Conservation (phyloP, 2,329 filamentous ascomycete genomes). For the Reticulascus tulasneorum region DNA sequence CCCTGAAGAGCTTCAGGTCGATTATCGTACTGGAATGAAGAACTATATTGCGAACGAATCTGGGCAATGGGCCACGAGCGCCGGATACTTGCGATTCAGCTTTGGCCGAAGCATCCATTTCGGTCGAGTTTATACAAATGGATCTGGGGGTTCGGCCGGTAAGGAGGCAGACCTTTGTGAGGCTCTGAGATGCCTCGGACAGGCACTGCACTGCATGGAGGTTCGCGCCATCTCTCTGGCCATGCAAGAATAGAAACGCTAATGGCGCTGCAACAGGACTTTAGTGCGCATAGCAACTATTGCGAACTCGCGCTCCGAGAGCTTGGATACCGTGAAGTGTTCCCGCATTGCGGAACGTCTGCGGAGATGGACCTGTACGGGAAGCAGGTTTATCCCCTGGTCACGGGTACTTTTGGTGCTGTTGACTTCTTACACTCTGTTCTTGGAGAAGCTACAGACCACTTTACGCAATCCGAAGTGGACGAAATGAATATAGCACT, state of each 20-base stretch:
- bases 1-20: constrained; percentile 67
- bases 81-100: constrained; percentile 77
- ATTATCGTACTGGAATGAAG: constrained; percentile 86
- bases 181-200: constrained; percentile 70
- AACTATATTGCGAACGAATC: constrained; percentile 95
- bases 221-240: constrained; percentile 12
- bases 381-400: constrained; percentile 66
- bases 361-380: constrained; percentile 65
- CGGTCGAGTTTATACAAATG: constrained; percentile 69
- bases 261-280: constrained; percentile 43
- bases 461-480: constrained; percentile 81
- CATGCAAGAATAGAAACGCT: neutral
- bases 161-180: constrained; percentile 77
- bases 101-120: constrained; percentile 72
- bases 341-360: constrained; percentile 66
- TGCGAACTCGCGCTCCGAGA: constrained; percentile 73
- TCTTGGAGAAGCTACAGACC: constrained; percentile 68
- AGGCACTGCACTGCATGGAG: constrained; percentile 75
- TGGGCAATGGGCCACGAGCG: constrained; percentile 84
- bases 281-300: constrained; percentile 79
- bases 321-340: constrained; percentile 64
- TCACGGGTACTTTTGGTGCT: constrained; percentile 73
- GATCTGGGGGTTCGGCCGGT: constrained; percentile 54
- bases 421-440: constrained; percentile 84
- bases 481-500: constrained; percentile 75